These are phyloP conservation scores for Paramecium bursaria DNA, from an alignment of 73 alveolate species.

Conservation along the genomic window DNA sequence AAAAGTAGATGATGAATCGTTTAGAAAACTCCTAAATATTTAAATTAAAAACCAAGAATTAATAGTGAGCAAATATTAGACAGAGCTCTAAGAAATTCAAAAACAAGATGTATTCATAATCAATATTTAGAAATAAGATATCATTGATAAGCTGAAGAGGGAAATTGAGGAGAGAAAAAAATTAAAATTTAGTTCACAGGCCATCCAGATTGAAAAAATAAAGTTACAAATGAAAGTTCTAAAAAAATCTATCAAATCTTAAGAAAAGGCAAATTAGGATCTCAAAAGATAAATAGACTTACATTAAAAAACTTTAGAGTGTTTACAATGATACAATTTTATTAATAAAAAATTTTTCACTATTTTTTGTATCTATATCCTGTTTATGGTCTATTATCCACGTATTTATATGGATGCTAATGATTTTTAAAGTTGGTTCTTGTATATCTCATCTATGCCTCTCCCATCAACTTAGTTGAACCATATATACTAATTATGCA, in stretches of 20 bases:
- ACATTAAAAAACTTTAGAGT: background rate
- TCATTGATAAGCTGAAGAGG: too few relatives aligned
- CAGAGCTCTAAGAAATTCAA: too few relatives aligned
- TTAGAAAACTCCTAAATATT: too few relatives aligned
- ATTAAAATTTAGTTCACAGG: too few relatives aligned
- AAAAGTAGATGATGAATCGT: too few relatives aligned
- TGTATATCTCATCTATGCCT: slow-evolving; percentile 1
- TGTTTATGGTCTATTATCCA: slow-evolving; percentile 47
- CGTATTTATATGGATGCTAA: slow-evolving; percentile 45
- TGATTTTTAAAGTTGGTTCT: slow-evolving; percentile 30
- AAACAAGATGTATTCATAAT: too few relatives aligned
- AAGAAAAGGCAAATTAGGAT: background rate
- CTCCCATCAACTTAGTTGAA: background rate
- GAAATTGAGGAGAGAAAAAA: too few relatives aligned
- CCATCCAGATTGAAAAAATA: too few relatives aligned
- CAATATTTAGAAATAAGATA: too few relatives aligned
- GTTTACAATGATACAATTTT: background rate
- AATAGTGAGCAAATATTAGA: too few relatives aligned
- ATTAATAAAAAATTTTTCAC: slow-evolving; percentile 9
- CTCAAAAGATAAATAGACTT: background rate
- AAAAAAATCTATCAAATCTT: background rate
- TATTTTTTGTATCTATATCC: slow-evolving; percentile 17
- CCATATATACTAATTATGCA: slow-evolving; percentile 51
- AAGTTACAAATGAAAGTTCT: too few relatives aligned
- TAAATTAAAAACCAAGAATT: too few relatives aligned